These are phyloP conservation scores for Calonectria hongkongensis DNA, from an alignment of 2,329 filamentous ascomycete genomes.

Conservation along the genomic window DNA sequence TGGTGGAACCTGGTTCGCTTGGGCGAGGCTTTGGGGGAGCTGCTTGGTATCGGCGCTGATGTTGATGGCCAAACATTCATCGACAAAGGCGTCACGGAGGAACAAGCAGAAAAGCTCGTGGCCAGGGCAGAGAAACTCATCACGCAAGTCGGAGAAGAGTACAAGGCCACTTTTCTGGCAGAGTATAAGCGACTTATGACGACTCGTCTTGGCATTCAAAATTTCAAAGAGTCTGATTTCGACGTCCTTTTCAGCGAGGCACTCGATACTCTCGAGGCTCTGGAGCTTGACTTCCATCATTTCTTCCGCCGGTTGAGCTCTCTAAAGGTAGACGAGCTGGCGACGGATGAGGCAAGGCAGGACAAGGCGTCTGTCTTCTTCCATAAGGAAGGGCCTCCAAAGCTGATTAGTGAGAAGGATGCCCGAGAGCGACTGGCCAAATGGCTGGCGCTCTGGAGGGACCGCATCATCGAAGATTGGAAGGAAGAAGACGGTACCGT, in stretches of 20 bases:
- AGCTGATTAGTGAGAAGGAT: conserved; percentile 75
- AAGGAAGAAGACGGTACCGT: conserved; percentile 66
- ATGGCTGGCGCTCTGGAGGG: conserved; percentile 89
- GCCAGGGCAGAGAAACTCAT: conserved; percentile 90
- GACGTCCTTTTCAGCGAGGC: conserved; percentile 86
- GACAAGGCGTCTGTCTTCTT: conserved; percentile 85
- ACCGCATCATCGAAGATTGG: conserved; percentile 86
- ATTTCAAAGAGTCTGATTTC: conserved; percentile 83
- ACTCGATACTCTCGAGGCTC: conserved; percentile 86
- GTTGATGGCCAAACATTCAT: conserved; percentile 85
- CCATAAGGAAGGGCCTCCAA: conserved; percentile 81
- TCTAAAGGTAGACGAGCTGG: conserved; percentile 77
- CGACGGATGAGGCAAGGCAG: conserved; percentile 77
- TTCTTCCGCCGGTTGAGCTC: conserved; percentile 89
- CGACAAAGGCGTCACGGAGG: conserved; percentile 78
- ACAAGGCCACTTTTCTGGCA: conserved; percentile 88
- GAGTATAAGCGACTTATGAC: conserved; percentile 94
- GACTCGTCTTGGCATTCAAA: conserved; percentile 83
- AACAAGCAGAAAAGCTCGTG: conserved; percentile 81
- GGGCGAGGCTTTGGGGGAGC: conserved; percentile 90
- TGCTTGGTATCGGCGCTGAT: conserved; percentile 84
- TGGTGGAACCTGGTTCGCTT: conserved; percentile 99
- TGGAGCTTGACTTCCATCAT: conserved; percentile 94
- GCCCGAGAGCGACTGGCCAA: conserved; percentile 80
- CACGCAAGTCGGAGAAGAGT: conserved; percentile 87